phyloP scores from a whole-genome alignment of 768 basidiomycete genomes.

The Strobilomyces dryophilus region DNA sequence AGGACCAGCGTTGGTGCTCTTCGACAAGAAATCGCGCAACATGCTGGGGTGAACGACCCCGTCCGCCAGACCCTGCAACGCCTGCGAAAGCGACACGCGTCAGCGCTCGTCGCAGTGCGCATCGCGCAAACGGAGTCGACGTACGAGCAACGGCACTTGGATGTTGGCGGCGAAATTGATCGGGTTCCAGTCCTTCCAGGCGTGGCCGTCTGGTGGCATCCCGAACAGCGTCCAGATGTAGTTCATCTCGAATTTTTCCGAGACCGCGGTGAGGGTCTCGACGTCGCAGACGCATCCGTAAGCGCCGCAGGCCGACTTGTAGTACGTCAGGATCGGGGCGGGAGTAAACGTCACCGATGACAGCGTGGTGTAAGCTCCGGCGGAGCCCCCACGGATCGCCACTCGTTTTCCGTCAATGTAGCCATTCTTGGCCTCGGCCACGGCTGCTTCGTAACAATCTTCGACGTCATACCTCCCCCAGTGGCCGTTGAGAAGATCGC shows the following conservation, averaged over 20 bases:
- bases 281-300: slow-evolving; percentile 67
- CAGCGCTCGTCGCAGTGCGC: too few species aligned
- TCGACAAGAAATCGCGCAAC: slow-evolving; percentile 32
- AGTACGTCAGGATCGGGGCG: slow-evolving; percentile 44
- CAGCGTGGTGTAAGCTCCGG: slow-evolving; percentile 70
- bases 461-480: slow-evolving; percentile 73
- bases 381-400: slow-evolving; percentile 65
- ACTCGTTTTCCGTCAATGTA: slow-evolving; percentile 60
- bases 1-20: neutral
- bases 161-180: slow-evolving; percentile 46
- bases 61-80: slow-evolving; percentile 62
- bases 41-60: slow-evolving; percentile 63
- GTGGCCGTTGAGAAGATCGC: slow-evolving; percentile 49
- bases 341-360: slow-evolving; percentile 43
- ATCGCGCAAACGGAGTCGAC: too few species aligned
- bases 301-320: slow-evolving; percentile 54
- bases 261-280: slow-evolving; percentile 45
- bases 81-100: slow-evolving; percentile 30
- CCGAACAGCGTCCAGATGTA: slow-evolving; percentile 61
- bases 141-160: slow-evolving; percentile 54
- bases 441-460: slow-evolving; percentile 46
- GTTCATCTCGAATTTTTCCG: slow-evolving; percentile 65
- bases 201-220: slow-evolving; percentile 34
- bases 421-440: slow-evolving; percentile 25
- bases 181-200: slow-evolving; percentile 4